Conservation (phyloP, 495 filamentous ascomycete genomes). For the Aspergillus avenaceus region DNA sequence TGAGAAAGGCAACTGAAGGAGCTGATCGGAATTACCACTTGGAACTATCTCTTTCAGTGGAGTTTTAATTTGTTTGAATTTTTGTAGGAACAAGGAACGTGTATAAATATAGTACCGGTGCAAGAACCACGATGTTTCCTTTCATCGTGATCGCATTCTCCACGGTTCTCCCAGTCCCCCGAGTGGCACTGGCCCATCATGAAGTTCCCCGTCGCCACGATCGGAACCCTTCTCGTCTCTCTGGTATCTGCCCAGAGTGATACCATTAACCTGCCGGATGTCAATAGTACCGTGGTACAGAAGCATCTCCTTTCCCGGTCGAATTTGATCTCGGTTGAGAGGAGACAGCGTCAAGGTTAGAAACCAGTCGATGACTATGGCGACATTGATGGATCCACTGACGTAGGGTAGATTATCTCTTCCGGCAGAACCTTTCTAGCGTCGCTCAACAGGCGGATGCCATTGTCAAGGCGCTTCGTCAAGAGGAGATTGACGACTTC, state of each 20-base stretch:
- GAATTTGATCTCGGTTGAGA: slow-evolving; percentile 7
- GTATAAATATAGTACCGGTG: neutral
- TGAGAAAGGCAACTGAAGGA: neutral
- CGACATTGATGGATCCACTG: neutral
- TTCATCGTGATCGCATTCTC: neutral
- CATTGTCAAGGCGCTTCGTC: slow-evolving; percentile 12
- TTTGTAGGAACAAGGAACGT: neutral
- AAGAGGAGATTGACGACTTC: slow-evolving; percentile 18
- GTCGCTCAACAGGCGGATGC: slow-evolving; percentile 9
- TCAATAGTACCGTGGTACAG: slow-evolving; percentile 3
- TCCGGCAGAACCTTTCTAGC: slow-evolving; percentile 10
- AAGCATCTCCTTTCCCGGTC: slow-evolving; percentile 1
- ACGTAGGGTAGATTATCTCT: slow-evolving; percentile 2
- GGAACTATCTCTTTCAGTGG: neutral
- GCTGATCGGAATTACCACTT: neutral
- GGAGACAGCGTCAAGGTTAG: slow-evolving; percentile 14
- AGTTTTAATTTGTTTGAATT: too few relatives aligned
- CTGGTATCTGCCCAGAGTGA: neutral
- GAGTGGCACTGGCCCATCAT: neutral
- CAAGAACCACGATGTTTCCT: too few relatives aligned
- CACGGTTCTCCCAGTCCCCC: neutral
- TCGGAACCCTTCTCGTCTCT: neutral
- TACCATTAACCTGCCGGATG: neutral
- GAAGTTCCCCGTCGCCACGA: neutral
- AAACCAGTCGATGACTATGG: neutral